These are phyloP conservation scores for Colletotrichum plurivorum DNA, from an alignment of 2,329 filamentous ascomycete genomes.

Conservation along the genomic window DNA sequence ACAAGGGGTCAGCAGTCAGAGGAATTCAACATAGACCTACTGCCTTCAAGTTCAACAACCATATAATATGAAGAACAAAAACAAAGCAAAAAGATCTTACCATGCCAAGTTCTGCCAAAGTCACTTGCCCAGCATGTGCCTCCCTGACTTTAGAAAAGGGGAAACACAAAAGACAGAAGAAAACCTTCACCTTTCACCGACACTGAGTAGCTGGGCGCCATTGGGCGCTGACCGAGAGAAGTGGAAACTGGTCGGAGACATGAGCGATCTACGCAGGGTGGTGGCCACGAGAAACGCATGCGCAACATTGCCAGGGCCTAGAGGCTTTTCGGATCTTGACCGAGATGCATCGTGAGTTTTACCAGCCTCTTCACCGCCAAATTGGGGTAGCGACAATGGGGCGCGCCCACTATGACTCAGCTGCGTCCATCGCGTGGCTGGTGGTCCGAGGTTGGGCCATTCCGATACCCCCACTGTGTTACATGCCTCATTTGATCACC, in stretches of 20 bases:
- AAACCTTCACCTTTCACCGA: constrained; percentile 3
- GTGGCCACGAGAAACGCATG: constrained; percentile 16
- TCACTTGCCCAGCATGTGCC: too few relatives aligned
- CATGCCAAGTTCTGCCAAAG: too few relatives aligned
- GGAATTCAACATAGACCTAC: too few relatives aligned
- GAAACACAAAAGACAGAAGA: neutral
- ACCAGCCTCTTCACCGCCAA: constrained; percentile 21
- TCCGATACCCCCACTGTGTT: too few relatives aligned
- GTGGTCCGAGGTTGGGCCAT: too few relatives aligned
- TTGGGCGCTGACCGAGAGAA: constrained; percentile 36
- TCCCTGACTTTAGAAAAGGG: neutral
- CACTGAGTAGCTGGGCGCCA: neutral
- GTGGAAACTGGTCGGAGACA: constrained; percentile 27
- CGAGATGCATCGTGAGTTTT: constrained; percentile 32
- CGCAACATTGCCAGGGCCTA: neutral
- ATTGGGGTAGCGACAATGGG: neutral
- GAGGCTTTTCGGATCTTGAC: constrained; percentile 33
- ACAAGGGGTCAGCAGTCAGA: too few relatives aligned
- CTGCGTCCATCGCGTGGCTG: neutral
- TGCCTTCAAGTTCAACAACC: too few relatives aligned
- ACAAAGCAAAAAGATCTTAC: too few relatives aligned
- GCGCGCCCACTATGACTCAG: constrained; percentile 12
- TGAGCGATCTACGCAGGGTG: constrained; percentile 36
- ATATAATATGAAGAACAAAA: too few relatives aligned
- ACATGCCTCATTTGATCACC: too few relatives aligned